Evolutionary conservation across 495 filamentous ascomycete species (phyloP).

Genomic region (Paragyromitra xinjiangensis): DNA sequence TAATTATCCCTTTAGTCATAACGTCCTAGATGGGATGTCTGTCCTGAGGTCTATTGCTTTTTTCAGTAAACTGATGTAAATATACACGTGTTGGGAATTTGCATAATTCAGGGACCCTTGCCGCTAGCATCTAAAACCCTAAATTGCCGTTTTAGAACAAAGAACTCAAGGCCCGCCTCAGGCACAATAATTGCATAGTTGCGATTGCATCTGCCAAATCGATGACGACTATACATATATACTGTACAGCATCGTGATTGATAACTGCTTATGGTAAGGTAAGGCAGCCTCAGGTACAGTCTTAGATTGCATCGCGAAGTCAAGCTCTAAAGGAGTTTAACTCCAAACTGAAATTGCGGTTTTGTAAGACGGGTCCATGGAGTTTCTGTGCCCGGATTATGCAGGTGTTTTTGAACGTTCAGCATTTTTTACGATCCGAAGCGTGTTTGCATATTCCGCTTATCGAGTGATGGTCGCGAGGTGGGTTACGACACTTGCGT

Average conservation of each 20-base stretch:
- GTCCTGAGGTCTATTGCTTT: background rate
- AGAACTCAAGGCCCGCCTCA: background rate
- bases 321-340: background rate
- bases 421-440: slow-evolving; percentile 29
- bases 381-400: slow-evolving; percentile 8
- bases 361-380: background rate
- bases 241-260: slow-evolving; percentile 6
- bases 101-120: slow-evolving; percentile 1
- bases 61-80: background rate
- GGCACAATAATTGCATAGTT: background rate
- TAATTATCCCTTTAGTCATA: background rate
- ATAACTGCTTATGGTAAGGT: background rate
- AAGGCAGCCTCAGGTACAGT: background rate
- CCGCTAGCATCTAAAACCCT: slow-evolving; percentile 7
- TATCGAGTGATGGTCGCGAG: slow-evolving; percentile 15
- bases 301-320: background rate
- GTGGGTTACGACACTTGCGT: background rate
- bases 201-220: slow-evolving; percentile 22
- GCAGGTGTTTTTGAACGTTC: background rate
- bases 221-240: slow-evolving; percentile 9
- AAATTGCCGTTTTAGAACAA: background rate
- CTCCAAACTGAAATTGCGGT: background rate
- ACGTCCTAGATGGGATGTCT: background rate
- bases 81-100: background rate
- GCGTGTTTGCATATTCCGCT: slow-evolving; percentile 29